Evolutionary conservation across 2,329 filamentous ascomycete genomes (phyloP).

Genomic region (Botryosphaeria agaves): DNA sequence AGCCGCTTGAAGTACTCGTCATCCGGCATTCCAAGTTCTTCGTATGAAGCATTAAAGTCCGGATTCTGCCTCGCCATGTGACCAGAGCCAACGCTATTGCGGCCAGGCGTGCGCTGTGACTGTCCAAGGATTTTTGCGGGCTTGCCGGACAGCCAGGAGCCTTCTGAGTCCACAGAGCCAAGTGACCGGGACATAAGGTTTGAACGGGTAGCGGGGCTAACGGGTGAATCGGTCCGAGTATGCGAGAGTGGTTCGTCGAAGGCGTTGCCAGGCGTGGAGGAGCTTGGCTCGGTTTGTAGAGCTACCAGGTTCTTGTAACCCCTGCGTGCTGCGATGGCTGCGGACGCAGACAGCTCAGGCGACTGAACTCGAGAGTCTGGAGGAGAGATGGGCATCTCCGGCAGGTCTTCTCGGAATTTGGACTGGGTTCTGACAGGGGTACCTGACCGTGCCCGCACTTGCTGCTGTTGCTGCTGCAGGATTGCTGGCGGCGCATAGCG

Average conservation of each 20-base stretch:
- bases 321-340: slow-evolving; percentile 21
- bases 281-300: slow-evolving; percentile 4
- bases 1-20: slow-evolving; percentile 57
- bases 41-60: slow-evolving; percentile 42
- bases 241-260: background rate
- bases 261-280: background rate
- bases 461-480: slow-evolving; percentile 19
- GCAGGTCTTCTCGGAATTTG: slow-evolving; percentile 81
- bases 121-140: slow-evolving; percentile 32
- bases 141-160: slow-evolving; percentile 81
- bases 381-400: slow-evolving; percentile 71
- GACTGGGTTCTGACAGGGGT: slow-evolving; percentile 69
- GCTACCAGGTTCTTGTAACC: slow-evolving; percentile 19
- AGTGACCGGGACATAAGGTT: slow-evolving; percentile 59
- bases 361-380: slow-evolving; percentile 69
- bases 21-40: slow-evolving; percentile 47
- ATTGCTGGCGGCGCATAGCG: slow-evolving; percentile 34
- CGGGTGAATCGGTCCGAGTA: slow-evolving; percentile 24
- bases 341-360: slow-evolving; percentile 38
- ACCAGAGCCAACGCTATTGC: too few species aligned
- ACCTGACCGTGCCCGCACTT: slow-evolving; percentile 31
- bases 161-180: slow-evolving; percentile 89
- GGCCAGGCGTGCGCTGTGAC: too few species aligned
- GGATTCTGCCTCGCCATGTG: slow-evolving; percentile 17
- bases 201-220: slow-evolving; percentile 13